These are phyloP conservation scores for Hanseniaspora pseudoguilliermondii DNA, from an alignment of 805 yeast species.

Conservation along the genomic window DNA sequence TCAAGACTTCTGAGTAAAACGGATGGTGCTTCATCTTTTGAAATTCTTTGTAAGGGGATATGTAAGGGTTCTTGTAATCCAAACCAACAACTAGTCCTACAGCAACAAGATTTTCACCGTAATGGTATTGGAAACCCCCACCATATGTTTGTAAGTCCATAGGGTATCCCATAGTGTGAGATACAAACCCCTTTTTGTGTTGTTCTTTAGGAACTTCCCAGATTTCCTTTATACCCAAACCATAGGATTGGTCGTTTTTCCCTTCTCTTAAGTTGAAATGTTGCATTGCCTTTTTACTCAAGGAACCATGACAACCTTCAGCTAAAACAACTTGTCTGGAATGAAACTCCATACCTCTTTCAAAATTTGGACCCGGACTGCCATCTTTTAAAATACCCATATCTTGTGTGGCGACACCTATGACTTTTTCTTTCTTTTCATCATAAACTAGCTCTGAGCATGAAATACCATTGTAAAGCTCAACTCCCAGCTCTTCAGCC, in stretches of 20 bases:
- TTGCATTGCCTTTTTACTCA: slow-evolving; percentile 62
- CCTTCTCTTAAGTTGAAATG: slow-evolving; percentile 56
- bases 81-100: slow-evolving; percentile 92
- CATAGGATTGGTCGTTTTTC: slow-evolving; percentile 75
- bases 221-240: slow-evolving; percentile 89
- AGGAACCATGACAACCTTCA: slow-evolving; percentile 97
- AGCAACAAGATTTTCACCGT: slow-evolving; percentile 82
- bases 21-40: slow-evolving; percentile 91
- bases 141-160: slow-evolving; percentile 65
- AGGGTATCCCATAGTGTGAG: slow-evolving; percentile 87
- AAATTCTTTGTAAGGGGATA: slow-evolving; percentile 92
- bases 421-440: slow-evolving; percentile 36
- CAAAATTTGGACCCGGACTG: slow-evolving; percentile 67
- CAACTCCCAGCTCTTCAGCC: slow-evolving; percentile 91
- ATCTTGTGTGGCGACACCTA: slow-evolving; percentile 90
- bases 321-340: slow-evolving; percentile 82
- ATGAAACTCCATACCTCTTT: slow-evolving; percentile 94
- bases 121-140: slow-evolving; percentile 95
- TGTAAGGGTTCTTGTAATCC: slow-evolving; percentile 88
- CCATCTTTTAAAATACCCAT: slow-evolving; percentile 73
- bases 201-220: slow-evolving; percentile 87
- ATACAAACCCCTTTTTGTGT: slow-evolving; percentile 66
- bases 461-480: slow-evolving; percentile 79
- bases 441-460: slow-evolving; percentile 68
- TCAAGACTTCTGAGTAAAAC: slow-evolving; percentile 54